These are phyloP conservation scores for Rhodocollybia butyracea DNA, from an alignment of 768 basidiomycete species.

Conservation along the genomic window DNA sequence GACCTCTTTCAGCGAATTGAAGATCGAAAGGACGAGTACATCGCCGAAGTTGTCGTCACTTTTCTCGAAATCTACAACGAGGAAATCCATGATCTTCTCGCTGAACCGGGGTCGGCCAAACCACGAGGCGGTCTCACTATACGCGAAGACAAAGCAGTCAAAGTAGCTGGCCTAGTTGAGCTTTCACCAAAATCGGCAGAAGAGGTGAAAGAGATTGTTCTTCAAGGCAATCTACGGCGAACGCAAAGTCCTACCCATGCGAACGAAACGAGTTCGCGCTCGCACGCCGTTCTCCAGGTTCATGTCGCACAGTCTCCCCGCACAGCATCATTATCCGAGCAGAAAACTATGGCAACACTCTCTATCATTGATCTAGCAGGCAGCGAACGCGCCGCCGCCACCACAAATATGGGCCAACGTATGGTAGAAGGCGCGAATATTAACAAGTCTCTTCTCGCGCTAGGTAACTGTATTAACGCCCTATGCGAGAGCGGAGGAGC, in stretches of 20 bases:
- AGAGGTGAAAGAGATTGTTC: constrained; percentile 92
- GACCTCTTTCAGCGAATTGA: constrained; percentile 94
- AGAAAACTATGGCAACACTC: constrained; percentile 83
- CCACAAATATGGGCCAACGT: constrained; percentile 94
- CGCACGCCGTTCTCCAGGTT: constrained; percentile 96
- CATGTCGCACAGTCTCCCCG: constrained; percentile 87
- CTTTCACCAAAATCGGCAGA: constrained; percentile 79
- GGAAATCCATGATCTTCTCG: constrained; percentile 92
- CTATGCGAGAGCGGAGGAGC: constrained; percentile 92
- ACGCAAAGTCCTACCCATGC: constrained; percentile 95
- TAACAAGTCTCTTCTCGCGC: constrained; percentile 95
- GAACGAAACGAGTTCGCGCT: constrained; percentile 94
- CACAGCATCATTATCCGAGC: constrained; percentile 80
- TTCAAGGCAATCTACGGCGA: constrained; percentile 82
- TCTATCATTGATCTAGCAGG: constrained; percentile 99
- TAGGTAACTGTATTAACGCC: constrained; percentile 98
- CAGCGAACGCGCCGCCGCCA: constrained; percentile 94
- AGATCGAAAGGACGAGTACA: constrained; percentile 81
- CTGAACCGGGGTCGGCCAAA: constrained; percentile 58
- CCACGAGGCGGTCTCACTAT: constrained; percentile 88
- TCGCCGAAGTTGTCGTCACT: constrained; percentile 85
- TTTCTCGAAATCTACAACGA: constrained; percentile 99
- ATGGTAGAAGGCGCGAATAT: constrained; percentile 99
- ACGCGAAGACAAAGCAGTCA: constrained; percentile 92
- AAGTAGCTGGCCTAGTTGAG: constrained; percentile 83